These are phyloP conservation scores for Malassezia globosa DNA, from an alignment of 1,284 basidiomycete genomes.

Conservation along the genomic window DNA sequence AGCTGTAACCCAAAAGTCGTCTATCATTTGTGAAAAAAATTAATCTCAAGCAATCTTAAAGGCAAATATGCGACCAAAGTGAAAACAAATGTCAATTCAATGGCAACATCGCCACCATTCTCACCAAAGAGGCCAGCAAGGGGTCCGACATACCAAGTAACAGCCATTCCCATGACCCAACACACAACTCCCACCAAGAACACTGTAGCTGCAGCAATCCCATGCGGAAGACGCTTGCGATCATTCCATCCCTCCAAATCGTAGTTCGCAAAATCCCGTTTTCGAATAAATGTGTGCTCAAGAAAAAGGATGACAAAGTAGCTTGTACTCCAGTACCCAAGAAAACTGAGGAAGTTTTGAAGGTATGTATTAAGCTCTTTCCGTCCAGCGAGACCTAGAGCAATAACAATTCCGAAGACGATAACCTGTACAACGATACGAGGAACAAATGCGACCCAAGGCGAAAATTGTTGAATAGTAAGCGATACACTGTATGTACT, in stretches of 20 bases:
- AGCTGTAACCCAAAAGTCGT: too few relatives aligned
- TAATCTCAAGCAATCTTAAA: background rate
- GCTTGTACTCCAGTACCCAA: conserved; percentile 1
- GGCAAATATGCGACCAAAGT: background rate
- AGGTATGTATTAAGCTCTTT: background rate
- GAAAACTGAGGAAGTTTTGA: background rate
- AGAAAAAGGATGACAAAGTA: background rate
- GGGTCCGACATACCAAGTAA: background rate
- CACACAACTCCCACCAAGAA: background rate
- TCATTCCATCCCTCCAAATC: background rate
- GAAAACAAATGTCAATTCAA: background rate
- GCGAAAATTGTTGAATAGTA: too few relatives aligned
- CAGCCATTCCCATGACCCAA: conserved; percentile 6
- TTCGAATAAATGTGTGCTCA: background rate
- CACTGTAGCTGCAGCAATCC: too few relatives aligned
- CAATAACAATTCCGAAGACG: too few relatives aligned
- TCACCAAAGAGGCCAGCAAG: background rate
- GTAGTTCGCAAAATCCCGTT: background rate
- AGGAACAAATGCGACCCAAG: too few relatives aligned
- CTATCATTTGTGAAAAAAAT: background rate
- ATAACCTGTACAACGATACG: too few relatives aligned
- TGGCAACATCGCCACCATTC: background rate
- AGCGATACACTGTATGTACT: too few relatives aligned
- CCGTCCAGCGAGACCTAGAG: too few relatives aligned
- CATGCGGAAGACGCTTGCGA: background rate